Base-by-base conservation (phyloP, 768 basidiomycete species). In the Agaricus sinodeliciosus region DNA sequence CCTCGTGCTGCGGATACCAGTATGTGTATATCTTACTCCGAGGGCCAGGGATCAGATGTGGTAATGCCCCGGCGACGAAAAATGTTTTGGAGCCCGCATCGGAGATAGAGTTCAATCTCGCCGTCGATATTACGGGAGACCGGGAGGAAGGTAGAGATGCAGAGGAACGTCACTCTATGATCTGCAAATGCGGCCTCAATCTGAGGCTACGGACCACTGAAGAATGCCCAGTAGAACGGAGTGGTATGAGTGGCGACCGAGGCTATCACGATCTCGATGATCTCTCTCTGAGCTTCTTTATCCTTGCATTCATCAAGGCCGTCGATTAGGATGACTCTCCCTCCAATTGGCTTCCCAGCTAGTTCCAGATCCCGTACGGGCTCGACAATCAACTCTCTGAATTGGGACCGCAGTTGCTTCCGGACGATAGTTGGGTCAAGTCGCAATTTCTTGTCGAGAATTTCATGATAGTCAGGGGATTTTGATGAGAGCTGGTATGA, bases 401-500 rank as follows among this genome's bases (percentile, higher is more conserved):
- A 43, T 18, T 50, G 49, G 0, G 41, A 50, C 7, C 15, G 3
- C 41, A 50, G 13, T 13, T 26, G 15, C 42, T 42, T 50, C 4
- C 8, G 34, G 13, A 50, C 41, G 3, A 50, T 25, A 12, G 27
- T 43, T 16, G 26, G 26, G 27, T 43, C 40, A 19, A 4, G 4
- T 15, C 12, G 11, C 4, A 50, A 9, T 16, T 34, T 50, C 11
- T 28, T 12, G 19, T 43, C 34, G 19, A 50, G 7, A 9, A 50
- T 11, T 5, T 50, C 28, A 18, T 8, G 41, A 22, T 50, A 50
- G 4, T 42, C 16, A 3, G 27, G 41, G 8, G 19, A 27, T 1
- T 34, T 31, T n/a, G 41, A 42, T 6, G 46, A 48, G 13, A 54
- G 40, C 16, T 54, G 53, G 34, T 49, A 48, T 6, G 53, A 46